phyloP scores from a whole-genome alignment of 352 stramenopile species.

The Globisporangium camurandrum region DNA sequence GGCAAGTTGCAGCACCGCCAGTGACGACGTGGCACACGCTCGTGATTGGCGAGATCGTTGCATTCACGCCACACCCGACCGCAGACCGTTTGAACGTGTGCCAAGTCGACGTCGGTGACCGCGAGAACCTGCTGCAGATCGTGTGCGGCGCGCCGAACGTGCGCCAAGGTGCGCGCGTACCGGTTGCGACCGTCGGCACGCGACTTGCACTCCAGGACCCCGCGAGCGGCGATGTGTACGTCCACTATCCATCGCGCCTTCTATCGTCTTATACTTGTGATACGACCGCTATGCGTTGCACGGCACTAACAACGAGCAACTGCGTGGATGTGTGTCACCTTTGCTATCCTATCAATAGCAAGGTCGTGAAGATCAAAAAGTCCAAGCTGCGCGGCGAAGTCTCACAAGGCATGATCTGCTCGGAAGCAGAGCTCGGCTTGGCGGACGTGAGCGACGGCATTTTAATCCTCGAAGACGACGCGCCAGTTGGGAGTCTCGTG shows the following conservation, averaged over 20 bases:
- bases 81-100: slow-evolving; percentile 66
- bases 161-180: slow-evolving; percentile 42
- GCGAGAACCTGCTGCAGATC: slow-evolving; percentile 59
- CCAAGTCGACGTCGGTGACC: slow-evolving; percentile 51
- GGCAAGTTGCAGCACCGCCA: slow-evolving; percentile 7
- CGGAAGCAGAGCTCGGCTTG: slow-evolving; percentile 62
- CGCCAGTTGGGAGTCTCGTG: slow-evolving; percentile 44
- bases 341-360: slow-evolving; percentile 21
- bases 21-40: slow-evolving; percentile 59
- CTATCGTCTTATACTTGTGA: background rate
- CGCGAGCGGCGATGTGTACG: slow-evolving; percentile 42
- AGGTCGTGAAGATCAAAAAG: slow-evolving; percentile 83
- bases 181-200: slow-evolving; percentile 59
- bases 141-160: slow-evolving; percentile 70
- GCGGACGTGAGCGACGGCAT: slow-evolving; percentile 60
- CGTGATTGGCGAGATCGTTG: slow-evolving; percentile 67
- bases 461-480: slow-evolving; percentile 49
- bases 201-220: slow-evolving; percentile 48
- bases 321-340: slow-evolving; percentile 4
- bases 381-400: slow-evolving; percentile 72
- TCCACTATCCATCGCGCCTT: background rate
- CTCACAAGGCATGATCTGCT: slow-evolving; percentile 81
- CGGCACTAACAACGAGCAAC: background rate
- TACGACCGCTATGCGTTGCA: background rate
- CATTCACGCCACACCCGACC: slow-evolving; percentile 44